A percentile compares a stretch with the other conserved stretches of the same genome.
Evolutionary conservation across 441 rosid genomes (phyloP).

Genomic region (Erodium moschatum): DNA sequence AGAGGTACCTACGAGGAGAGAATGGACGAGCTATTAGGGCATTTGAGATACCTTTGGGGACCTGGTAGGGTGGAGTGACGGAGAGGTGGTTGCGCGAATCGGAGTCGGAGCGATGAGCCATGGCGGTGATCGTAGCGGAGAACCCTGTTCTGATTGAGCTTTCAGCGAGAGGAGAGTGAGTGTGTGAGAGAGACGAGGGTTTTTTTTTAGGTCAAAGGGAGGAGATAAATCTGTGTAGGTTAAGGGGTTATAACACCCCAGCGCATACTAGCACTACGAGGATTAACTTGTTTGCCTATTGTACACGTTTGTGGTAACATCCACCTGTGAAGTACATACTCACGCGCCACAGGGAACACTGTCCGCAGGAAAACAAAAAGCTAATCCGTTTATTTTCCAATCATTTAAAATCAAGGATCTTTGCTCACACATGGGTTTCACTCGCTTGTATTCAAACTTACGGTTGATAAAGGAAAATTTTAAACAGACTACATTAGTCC

Average conservation of each 20-base stretch:
- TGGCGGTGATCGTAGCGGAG: constrained; percentile 37
- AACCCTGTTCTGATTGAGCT: constrained; percentile 2
- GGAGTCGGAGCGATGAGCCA: constrained; percentile 57
- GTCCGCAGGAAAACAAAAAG: too few species aligned
- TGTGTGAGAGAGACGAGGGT: not conserved
- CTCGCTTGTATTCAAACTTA: too few species aligned
- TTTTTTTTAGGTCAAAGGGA: constrained; percentile 8
- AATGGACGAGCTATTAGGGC: not conserved
- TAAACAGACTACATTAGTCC: too few species aligned
- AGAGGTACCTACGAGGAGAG: not conserved
- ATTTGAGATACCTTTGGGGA: constrained; percentile 65
- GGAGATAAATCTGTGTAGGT: constrained; percentile 9
- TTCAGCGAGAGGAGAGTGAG: not conserved
- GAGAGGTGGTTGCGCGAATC: constrained; percentile 54
- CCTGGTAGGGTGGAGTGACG: constrained; percentile 36
- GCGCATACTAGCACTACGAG: not conserved
- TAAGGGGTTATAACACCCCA: constrained; percentile 3
- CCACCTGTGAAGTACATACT: too few species aligned
- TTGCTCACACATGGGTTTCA: too few species aligned
- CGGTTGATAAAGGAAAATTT: too few species aligned
- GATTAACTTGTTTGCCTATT: too few species aligned
- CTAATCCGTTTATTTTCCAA: too few species aligned
- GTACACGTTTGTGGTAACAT: too few species aligned
- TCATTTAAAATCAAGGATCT: too few species aligned
- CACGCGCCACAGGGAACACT: too few species aligned